phyloP scores from a whole-genome alignment of 257 asterid genomes.

The Solanum sitiens region DNA sequence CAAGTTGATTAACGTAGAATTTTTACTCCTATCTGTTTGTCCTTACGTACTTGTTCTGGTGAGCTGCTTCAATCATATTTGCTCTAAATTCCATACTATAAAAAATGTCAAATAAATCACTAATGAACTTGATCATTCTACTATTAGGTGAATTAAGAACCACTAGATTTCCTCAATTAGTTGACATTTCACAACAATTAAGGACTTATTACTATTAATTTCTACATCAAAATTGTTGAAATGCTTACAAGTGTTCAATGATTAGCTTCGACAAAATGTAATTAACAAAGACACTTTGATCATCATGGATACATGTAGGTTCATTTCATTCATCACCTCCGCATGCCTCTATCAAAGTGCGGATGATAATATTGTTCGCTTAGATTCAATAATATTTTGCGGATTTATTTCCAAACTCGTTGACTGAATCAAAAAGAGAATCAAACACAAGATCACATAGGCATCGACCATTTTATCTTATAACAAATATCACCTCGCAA shows the following conservation, averaged over 20 bases:
- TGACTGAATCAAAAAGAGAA: background rate
- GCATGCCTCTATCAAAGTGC: background rate
- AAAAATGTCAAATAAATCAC: background rate
- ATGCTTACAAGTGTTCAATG: background rate
- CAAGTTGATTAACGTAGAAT: too few relatives aligned
- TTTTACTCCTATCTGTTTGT: background rate
- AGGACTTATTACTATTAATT: background rate
- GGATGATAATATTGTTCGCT: background rate
- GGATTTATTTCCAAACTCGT: background rate
- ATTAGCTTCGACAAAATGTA: background rate
- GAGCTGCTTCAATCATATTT: slow-evolving; percentile 8
- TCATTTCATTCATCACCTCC: background rate
- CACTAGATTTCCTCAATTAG: background rate
- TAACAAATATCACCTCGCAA: background rate
- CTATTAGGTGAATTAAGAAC: too few relatives aligned
- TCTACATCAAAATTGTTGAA: background rate
- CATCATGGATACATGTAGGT: background rate
- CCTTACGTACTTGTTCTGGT: background rate
- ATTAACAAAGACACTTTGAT: background rate
- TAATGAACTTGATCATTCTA: background rate
- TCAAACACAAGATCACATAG: background rate
- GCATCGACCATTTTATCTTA: background rate
- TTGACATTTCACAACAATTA: background rate
- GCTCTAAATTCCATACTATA: background rate
- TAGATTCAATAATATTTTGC: background rate